Conservation (phyloP, 2,329 filamentous ascomycete species). For the Curvularia hawaiiensis region DNA sequence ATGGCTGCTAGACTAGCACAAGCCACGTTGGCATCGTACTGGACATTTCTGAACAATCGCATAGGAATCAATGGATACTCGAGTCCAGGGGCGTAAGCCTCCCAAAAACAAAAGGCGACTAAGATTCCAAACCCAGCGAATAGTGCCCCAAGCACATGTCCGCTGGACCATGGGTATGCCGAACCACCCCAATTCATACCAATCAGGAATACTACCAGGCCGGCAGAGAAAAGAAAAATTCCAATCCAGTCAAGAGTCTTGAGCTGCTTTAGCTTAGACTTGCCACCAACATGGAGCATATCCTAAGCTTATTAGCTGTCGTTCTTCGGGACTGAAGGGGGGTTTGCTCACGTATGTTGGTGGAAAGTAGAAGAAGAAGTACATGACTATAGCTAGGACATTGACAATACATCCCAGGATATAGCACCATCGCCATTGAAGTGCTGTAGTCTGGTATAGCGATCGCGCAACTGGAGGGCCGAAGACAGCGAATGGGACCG, state of each 20-base stretch:
- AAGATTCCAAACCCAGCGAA: constrained; percentile 41
- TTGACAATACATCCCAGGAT: constrained; percentile 41
- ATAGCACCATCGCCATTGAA: constrained; percentile 44
- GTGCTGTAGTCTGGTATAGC: constrained; percentile 36
- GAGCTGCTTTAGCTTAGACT: constrained; percentile 43
- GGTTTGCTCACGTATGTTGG: constrained; percentile 36
- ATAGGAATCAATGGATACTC: constrained; percentile 47
- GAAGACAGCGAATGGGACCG: constrained; percentile 39
- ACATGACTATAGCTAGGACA: constrained; percentile 29
- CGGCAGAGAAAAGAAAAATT: constrained; percentile 53
- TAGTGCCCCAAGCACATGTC: constrained; percentile 43
- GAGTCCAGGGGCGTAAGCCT: constrained; percentile 31
- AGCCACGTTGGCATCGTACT: constrained; percentile 40
- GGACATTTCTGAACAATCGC: constrained; percentile 43
- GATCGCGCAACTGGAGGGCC: constrained; percentile 39
- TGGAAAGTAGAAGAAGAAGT: constrained; percentile 47
- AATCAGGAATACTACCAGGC: constrained; percentile 54
- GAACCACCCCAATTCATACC: constrained; percentile 53
- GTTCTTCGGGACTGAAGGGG: too few species aligned
- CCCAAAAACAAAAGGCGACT: constrained; percentile 41
- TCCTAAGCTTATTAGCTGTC: constrained; percentile 22
- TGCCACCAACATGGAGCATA: constrained; percentile 43
- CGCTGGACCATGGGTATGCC: constrained; percentile 43
- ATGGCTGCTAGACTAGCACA: constrained; percentile 42
- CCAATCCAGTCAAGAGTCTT: constrained; percentile 54